A percentile compares a stretch with the other conserved stretches of the same genome.
These are phyloP conservation scores for Fomitopsis schrenkii DNA, from an alignment of 1,284 basidiomycete genomes.

Conservation along the genomic window DNA sequence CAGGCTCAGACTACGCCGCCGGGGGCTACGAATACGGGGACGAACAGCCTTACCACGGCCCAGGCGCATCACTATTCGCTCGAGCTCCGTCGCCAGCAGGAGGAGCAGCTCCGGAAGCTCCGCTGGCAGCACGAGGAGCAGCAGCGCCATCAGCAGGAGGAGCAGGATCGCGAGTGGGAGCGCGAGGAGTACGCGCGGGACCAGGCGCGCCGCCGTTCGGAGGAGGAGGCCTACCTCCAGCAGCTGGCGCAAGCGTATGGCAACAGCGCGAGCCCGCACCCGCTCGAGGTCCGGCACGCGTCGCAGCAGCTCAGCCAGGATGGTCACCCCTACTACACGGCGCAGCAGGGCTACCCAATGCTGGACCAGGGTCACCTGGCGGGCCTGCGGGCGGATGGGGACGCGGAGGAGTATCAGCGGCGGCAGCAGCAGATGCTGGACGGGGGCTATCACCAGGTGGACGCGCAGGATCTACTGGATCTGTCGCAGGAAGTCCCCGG, in stretches of 20 bases:
- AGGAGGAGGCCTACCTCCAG: constrained; percentile 18
- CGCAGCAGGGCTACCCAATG: constrained; percentile 5
- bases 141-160: constrained; percentile 39
- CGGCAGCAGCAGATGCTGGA: constrained; percentile 15
- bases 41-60: constrained; percentile 4
- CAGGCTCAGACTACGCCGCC: background rate
- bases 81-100: constrained; percentile 40
- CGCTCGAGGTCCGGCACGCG: constrained; percentile 7
- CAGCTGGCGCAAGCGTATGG: constrained; percentile 16
- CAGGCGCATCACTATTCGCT: constrained; percentile 35
- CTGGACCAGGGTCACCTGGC: constrained; percentile 1
- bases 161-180: constrained; percentile 27
- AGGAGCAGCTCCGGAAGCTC: constrained; percentile 35
- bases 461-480: constrained; percentile 22
- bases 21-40: background rate
- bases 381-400: constrained; percentile 3
- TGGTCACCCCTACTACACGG: constrained; percentile 4
- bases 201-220: constrained; percentile 3
- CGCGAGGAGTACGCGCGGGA: constrained; percentile 16
- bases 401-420: constrained; percentile 4
- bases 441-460: constrained; percentile 15
- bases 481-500: constrained; percentile 18
- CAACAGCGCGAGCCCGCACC: constrained; percentile 7
- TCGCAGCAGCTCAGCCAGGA: constrained; percentile 11
- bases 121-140: constrained; percentile 38